phyloP scores from a whole-genome alignment of 1,284 basidiomycete genomes.

The Malassezia nana region DNA sequence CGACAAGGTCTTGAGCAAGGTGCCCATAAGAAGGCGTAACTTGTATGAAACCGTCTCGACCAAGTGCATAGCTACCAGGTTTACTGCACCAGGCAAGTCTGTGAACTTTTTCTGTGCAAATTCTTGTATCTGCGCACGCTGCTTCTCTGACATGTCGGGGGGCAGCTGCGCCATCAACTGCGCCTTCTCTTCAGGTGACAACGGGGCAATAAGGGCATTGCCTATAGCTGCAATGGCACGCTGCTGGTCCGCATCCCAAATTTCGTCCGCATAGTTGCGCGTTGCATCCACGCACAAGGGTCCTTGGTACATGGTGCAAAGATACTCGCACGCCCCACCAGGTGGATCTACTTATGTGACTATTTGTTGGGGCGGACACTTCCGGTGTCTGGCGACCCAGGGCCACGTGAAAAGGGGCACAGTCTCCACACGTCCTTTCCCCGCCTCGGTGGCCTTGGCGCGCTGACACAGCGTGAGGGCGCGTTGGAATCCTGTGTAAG shows the following conservation, averaged over 20 bases:
- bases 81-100: constrained; percentile 28
- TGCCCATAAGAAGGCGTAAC: constrained; percentile 26
- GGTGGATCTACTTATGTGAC: neutral
- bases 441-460: too few relatives aligned
- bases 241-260: constrained; percentile 23
- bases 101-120: constrained; percentile 35
- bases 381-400: constrained; percentile 7
- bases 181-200: constrained; percentile 31
- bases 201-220: constrained; percentile 35
- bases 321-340: neutral
- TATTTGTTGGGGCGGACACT: neutral
- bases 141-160: constrained; percentile 23
- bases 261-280: constrained; percentile 21
- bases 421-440: neutral
- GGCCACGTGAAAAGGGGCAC: constrained; percentile 3
- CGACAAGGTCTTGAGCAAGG: constrained; percentile 32
- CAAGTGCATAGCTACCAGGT: constrained; percentile 33
- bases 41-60: constrained; percentile 26
- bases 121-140: constrained; percentile 27
- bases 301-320: neutral
- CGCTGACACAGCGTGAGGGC: neutral
- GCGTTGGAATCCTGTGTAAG: constrained; percentile 11
- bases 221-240: constrained; percentile 36
- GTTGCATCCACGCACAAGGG: neutral
- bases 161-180: constrained; percentile 33